These are phyloP conservation scores for Xylaria hypoxylon DNA, from an alignment of 2,329 filamentous ascomycete species.

Conservation along the genomic window DNA sequence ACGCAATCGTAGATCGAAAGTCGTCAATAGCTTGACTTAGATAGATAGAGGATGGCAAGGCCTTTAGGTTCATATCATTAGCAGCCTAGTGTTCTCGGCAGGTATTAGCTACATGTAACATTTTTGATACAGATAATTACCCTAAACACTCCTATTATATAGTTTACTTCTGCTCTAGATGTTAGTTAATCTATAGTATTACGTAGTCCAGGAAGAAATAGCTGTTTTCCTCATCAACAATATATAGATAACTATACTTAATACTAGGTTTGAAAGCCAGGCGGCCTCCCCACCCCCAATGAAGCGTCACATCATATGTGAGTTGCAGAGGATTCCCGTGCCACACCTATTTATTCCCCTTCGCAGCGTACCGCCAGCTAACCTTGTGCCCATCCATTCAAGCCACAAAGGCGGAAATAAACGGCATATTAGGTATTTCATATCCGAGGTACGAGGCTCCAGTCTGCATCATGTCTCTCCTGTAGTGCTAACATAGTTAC, in stretches of 20 bases:
- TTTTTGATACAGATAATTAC: neutral
- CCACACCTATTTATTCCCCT: conserved; percentile 14
- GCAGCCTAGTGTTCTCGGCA: neutral
- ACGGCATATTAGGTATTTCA: neutral
- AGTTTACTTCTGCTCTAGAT: too few species aligned
- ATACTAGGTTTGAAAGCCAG: neutral
- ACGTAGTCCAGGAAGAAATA: neutral
- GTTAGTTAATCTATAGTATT: neutral
- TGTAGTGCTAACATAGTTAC: too few species aligned
- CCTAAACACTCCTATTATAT: too few species aligned
- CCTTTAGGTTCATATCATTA: neutral
- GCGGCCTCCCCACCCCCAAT: conserved; percentile 11
- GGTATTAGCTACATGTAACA: neutral
- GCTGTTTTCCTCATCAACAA: too few species aligned
- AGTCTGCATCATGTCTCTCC: neutral
- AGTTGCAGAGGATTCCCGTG: conserved; percentile 24
- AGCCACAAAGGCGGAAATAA: conserved; percentile 2
- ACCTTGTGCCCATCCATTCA: conserved; percentile 3
- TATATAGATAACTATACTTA: too few species aligned
- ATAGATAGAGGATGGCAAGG: too few species aligned
- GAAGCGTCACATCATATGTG: conserved; percentile 26
- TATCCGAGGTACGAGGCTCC: neutral
- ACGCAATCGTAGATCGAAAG: conserved; percentile 8
- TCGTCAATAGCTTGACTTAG: too few species aligned
- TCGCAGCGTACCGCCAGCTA: neutral